Conservation (phyloP, 305 asterid species). For the Coffea humblotiana region DNA sequence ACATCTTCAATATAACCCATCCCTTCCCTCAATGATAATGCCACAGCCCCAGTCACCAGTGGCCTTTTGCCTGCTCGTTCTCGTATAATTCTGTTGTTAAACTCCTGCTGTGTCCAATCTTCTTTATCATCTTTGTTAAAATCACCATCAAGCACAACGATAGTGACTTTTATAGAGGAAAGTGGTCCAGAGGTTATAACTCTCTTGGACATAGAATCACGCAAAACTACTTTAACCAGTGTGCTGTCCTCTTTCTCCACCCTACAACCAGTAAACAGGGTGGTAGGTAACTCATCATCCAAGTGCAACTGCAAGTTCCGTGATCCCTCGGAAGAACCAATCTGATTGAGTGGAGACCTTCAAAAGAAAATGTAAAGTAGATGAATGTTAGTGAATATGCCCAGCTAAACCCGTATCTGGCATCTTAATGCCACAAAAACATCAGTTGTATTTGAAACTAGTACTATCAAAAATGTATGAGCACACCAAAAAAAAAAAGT, state of each 20-base stretch:
- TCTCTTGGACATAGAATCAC: constrained; percentile 39
- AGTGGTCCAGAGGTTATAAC: constrained; percentile 52
- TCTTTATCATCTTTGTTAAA: constrained; percentile 52
- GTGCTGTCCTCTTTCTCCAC: constrained; percentile 38
- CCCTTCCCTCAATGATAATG: constrained; percentile 53
- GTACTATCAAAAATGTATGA: neutral
- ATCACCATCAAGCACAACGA: constrained; percentile 78
- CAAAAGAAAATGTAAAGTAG: constrained; percentile 13
- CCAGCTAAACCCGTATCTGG: neutral
- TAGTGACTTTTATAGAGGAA: constrained; percentile 49
- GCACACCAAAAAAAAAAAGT: neutral
- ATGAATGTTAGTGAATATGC: neutral
- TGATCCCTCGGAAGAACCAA: constrained; percentile 30
- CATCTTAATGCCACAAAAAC: neutral
- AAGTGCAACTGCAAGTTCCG: constrained; percentile 57
- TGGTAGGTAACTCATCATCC: constrained; percentile 37
- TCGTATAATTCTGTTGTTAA: constrained; percentile 36
- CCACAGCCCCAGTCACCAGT: constrained; percentile 60
- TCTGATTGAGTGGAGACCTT: constrained; percentile 44
- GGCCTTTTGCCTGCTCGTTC: constrained; percentile 86
- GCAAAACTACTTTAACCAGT: constrained; percentile 42
- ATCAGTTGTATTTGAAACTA: neutral
- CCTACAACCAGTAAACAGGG: constrained; percentile 59
- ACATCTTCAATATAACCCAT: constrained; percentile 62
- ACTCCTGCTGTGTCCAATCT: constrained; percentile 64